These are phyloP conservation scores for Waltiozyma solani DNA, from an alignment of 1,139 yeast genomes.

Conservation along the genomic window DNA sequence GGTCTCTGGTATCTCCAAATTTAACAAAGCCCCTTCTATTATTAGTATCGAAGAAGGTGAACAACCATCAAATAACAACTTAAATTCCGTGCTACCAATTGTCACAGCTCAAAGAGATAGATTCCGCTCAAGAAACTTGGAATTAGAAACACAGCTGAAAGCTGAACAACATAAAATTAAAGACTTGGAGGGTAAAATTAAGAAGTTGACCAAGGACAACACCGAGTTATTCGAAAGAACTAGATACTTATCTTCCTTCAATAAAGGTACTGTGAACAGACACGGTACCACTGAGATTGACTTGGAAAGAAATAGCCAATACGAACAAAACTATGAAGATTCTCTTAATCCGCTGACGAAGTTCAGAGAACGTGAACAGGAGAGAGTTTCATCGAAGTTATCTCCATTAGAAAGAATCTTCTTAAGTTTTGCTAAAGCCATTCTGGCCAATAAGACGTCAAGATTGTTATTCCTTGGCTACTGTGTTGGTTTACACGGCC, in stretches of 20 bases:
- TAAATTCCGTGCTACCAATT: slow-evolving; percentile 59
- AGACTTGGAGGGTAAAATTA: slow-evolving; percentile 58
- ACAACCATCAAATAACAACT: neutral
- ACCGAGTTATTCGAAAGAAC: slow-evolving; percentile 74
- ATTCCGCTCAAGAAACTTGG: slow-evolving; percentile 70
- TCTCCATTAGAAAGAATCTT: slow-evolving; percentile 77
- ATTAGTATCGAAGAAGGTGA: slow-evolving; percentile 6
- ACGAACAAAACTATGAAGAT: slow-evolving; percentile 61
- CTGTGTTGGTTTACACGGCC: slow-evolving; percentile 63
- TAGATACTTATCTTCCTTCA: slow-evolving; percentile 56
- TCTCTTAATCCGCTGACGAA: slow-evolving; percentile 78
- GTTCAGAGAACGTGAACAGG: slow-evolving; percentile 70
- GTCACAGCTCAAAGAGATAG: slow-evolving; percentile 93
- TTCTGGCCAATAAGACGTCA: slow-evolving; percentile 64
- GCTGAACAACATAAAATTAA: slow-evolving; percentile 42
- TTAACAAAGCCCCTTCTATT: slow-evolving; percentile 34
- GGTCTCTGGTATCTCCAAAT: slow-evolving; percentile 49
- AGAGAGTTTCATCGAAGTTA: slow-evolving; percentile 60
- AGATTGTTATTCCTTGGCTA: slow-evolving; percentile 67
- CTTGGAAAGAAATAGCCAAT: slow-evolving; percentile 41
- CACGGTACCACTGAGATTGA: slow-evolving; percentile 20
- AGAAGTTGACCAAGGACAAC: slow-evolving; percentile 60
- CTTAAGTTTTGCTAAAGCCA: slow-evolving; percentile 60
- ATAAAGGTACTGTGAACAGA: slow-evolving; percentile 4
- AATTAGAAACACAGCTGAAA: slow-evolving; percentile 73